These are phyloP conservation scores for Henckelia pumila DNA, from an alignment of 257 asterid species.

Conservation along the genomic window DNA sequence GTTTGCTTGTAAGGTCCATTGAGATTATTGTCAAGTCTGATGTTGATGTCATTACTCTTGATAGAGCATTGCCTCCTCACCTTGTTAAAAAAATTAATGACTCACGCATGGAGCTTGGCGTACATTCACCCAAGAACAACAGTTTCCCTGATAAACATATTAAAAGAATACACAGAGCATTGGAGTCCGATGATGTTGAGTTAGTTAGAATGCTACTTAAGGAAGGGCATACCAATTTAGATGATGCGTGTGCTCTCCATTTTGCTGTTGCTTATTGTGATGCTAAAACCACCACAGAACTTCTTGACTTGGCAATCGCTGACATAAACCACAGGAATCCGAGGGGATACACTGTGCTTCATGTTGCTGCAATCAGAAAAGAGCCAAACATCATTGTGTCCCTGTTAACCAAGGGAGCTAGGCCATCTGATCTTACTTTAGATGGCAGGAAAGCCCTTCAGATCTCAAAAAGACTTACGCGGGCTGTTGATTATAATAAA, in stretches of 20 bases:
- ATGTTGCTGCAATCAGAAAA: conserved; percentile 93
- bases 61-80: conserved; percentile 66
- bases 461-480: conserved; percentile 84
- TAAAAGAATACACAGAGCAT: conserved; percentile 85
- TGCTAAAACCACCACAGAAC: conserved; percentile 85
- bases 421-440: conserved; percentile 82
- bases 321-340: conserved; percentile 75
- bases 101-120: conserved; percentile 51
- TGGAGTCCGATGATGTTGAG: conserved; percentile 96
- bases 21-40: conserved; percentile 81
- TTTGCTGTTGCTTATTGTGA: conserved; percentile 96
- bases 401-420: conserved; percentile 89
- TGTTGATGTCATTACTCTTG: conserved; percentile 74
- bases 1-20: conserved; percentile 54
- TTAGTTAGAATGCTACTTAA: conserved; percentile 80
- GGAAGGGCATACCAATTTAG: conserved; percentile 81
- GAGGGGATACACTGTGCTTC: conserved; percentile 90
- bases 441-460: conserved; percentile 96
- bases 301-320: conserved; percentile 86
- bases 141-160: conserved; percentile 73
- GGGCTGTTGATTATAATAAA: conserved; percentile 60
- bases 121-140: conserved; percentile 44
- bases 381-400: conserved; percentile 91
- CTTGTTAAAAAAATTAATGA: conserved; percentile 59
- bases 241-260: conserved; percentile 84